Base-by-base conservation (phyloP, 208 protist genomes). In the Phytomonas francai region DNA sequence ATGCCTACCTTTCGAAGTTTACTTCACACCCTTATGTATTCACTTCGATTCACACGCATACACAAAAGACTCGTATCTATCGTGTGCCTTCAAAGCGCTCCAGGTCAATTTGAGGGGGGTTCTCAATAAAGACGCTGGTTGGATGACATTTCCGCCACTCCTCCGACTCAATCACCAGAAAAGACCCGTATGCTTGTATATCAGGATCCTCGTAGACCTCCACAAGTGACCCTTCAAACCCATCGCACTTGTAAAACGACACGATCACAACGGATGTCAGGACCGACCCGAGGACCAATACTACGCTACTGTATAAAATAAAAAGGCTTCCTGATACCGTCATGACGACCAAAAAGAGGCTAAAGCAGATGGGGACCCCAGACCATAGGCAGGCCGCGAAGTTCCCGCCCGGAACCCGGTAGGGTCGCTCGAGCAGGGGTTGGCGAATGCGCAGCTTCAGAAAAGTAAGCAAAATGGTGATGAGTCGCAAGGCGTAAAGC, bases 131-230 rank as follows among this genome's bases (percentile, higher is more conserved):
- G 22, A 68, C 62, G 63, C 77, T 74, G 16, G 67, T 81, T 33
- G 83, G 76, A 68, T 93, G 84, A 30, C 70, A 77, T 49, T 79
- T 77, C 51, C 85, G 80, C 88, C 88, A 89, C 59, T 93, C 81
- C 14, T 71, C 58, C 6, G 81, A 89, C 74, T 91, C 88, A 65
- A 80, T 80, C 28, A 83, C 78, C 2, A 93, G 73, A 74, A 91
- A 78, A n/a, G 84, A 78, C n/a, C 82, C 89, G 67, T 92, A 94
- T 1, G 85, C 89, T 33, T 88, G 78, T 67, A 85, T 84, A 59
- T 92, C 89, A 16, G 86, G 84, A 68, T 94, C 89, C 45, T 90
- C 89, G 69, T 90, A 90, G 68, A 88, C 80, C 72, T 94, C 85
- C n/a, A 94, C 86, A 2, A 94, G 74, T 58, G 77, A 72, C 25